A percentile compares a stretch with the other conserved stretches of the same genome.
These are phyloP conservation scores for Ogataea siamensis DNA, from an alignment of 805 yeast species.

Conservation along the genomic window DNA sequence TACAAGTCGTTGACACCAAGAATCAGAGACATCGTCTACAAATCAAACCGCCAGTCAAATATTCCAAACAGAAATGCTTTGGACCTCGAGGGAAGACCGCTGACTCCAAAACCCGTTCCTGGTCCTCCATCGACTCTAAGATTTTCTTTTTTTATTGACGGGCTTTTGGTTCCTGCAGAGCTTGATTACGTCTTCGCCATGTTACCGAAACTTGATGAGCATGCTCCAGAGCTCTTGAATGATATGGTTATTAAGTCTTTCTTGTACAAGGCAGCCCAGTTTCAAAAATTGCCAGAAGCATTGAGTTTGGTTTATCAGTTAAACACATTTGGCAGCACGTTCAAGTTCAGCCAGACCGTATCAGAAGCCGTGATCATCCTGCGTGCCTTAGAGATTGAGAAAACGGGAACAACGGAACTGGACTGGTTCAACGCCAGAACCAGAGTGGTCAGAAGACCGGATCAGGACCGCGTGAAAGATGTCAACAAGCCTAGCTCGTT, in stretches of 20 bases:
- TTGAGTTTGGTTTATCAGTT: conserved; percentile 24
- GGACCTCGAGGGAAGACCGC: conserved; percentile 29
- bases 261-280: conserved; percentile 27
- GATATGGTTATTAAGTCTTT: conserved; percentile 27
- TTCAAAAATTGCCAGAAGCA: conserved; percentile 20
- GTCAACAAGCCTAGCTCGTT: conserved; percentile 4
- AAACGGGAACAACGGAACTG: conserved; percentile 11
- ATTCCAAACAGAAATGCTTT: conserved; percentile 23
- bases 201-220: conserved; percentile 16
- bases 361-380: conserved; percentile 27
- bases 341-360: conserved; percentile 20
- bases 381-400: conserved; percentile 23
- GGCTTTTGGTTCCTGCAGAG: conserved; percentile 26
- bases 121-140: conserved; percentile 29
- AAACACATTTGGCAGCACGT: conserved; percentile 13
- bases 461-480: conserved; percentile 6
- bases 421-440: conserved; percentile 21
- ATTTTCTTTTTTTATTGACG: conserved; percentile 27
- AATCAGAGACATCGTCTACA: conserved; percentile 27
- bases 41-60: conserved; percentile 23
- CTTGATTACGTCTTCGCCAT: conserved; percentile 20
- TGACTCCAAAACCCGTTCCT: conserved; percentile 24
- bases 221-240: conserved; percentile 20
- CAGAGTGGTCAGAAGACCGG: conserved; percentile 14
- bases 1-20: conserved; percentile 23